Percentiles rank a stretch among this genome's conserved stretches.
phyloP scores from a whole-genome alignment of 805 yeast species.

The Ogataea wickerhamii region DNA sequence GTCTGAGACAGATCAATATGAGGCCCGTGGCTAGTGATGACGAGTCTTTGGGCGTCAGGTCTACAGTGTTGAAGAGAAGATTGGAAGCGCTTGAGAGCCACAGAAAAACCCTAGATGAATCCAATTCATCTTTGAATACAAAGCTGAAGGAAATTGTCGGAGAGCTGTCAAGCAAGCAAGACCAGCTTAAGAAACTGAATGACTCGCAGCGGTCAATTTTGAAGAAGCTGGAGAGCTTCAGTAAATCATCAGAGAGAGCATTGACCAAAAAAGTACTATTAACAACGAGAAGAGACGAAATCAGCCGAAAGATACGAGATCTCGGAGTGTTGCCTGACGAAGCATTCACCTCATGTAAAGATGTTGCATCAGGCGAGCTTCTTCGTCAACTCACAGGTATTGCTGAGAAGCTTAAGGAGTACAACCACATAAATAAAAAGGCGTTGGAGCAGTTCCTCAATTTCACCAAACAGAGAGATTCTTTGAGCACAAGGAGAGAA shows the following conservation, averaged over 20 bases:
- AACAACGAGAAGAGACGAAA: slow-evolving; percentile 60
- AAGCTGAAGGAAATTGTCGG: slow-evolving; percentile 30
- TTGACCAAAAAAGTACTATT: slow-evolving; percentile 61
- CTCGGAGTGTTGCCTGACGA: slow-evolving; percentile 90
- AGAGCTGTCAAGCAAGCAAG: slow-evolving; percentile 33
- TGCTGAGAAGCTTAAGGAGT: slow-evolving; percentile 55
- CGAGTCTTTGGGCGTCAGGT: slow-evolving; percentile 9
- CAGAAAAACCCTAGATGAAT: slow-evolving; percentile 25
- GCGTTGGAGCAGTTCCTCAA: slow-evolving; percentile 80
- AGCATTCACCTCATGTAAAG: slow-evolving; percentile 53
- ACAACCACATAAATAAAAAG: slow-evolving; percentile 79
- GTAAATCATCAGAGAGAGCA: slow-evolving; percentile 61
- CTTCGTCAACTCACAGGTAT: slow-evolving; percentile 50
- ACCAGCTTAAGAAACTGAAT: slow-evolving; percentile 47
- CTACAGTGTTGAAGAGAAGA: slow-evolving; percentile 17
- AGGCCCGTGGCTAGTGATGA: slow-evolving; percentile 7
- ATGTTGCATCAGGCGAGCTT: slow-evolving; percentile 46
- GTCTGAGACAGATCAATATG: slow-evolving; percentile 36
- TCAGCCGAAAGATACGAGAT: slow-evolving; percentile 70
- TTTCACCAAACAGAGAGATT: slow-evolving; percentile 70
- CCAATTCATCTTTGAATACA: slow-evolving; percentile 26
- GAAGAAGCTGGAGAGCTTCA: slow-evolving; percentile 55
- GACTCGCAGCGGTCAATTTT: slow-evolving; percentile 53
- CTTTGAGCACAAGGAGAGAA: slow-evolving; percentile 56
- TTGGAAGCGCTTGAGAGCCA: slow-evolving; percentile 13